phyloP scores from a whole-genome alignment of 75 land plant genomes.

The Azolla pinnata region DNA sequence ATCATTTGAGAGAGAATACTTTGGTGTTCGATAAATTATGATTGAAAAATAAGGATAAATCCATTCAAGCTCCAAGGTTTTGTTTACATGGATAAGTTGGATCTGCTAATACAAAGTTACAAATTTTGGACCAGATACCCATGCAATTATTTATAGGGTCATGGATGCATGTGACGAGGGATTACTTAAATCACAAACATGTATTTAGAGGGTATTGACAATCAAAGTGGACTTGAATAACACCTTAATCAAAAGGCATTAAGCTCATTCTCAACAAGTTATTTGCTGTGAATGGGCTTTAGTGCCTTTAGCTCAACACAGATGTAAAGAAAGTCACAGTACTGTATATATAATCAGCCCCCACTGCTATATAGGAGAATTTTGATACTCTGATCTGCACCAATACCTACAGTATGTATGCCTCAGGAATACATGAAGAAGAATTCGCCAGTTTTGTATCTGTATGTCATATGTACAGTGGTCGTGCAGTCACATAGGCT shows the following conservation, averaged over 20 bases:
- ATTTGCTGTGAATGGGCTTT: too few species aligned
- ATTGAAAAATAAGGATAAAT: not conserved
- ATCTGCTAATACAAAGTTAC: not conserved
- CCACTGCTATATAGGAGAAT: not conserved
- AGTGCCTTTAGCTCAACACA: too few species aligned
- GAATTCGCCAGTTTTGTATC: too few species aligned
- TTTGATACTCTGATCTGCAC: not conserved
- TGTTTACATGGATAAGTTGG: not conserved
- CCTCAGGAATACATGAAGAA: slow-evolving; percentile 18
- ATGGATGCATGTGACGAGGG: not conserved
- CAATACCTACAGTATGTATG: not conserved
- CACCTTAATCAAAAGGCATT: too few species aligned
- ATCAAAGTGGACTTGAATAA: too few species aligned
- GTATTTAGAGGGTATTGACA: too few species aligned
- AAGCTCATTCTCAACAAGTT: too few species aligned
- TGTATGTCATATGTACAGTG: too few species aligned
- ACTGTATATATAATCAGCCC: not conserved
- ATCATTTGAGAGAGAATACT: not conserved
- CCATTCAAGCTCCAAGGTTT: not conserved
- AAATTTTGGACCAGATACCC: not conserved
- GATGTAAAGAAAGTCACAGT: not conserved
- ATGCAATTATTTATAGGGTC: not conserved
- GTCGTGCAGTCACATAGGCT: too few species aligned
- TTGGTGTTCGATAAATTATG: not conserved
- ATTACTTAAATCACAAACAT: too few species aligned